These are phyloP conservation scores for Pseudevernia furfuracea DNA, from an alignment of 495 filamentous ascomycete genomes.

Conservation along the genomic window DNA sequence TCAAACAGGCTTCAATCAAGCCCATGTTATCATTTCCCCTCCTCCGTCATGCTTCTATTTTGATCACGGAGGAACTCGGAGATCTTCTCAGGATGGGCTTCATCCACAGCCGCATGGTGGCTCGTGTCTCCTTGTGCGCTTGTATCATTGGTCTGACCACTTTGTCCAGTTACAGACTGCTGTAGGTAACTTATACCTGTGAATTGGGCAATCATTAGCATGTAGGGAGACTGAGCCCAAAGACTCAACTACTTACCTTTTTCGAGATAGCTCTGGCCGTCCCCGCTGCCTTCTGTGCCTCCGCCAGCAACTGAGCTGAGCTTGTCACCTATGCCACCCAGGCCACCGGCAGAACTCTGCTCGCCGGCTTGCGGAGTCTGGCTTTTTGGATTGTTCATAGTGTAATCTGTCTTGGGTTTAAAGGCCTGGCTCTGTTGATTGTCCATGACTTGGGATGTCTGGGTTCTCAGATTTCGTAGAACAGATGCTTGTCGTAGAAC, in stretches of 20 bases:
- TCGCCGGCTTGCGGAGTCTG: neutral
- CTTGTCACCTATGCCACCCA: constrained; percentile 18
- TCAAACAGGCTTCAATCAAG: neutral
- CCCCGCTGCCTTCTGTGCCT: constrained; percentile 11
- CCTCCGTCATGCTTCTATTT: constrained; percentile 4
- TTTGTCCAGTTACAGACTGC: constrained; percentile 11
- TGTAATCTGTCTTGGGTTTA: constrained; percentile 1
- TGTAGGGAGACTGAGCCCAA: neutral
- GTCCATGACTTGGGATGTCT: neutral
- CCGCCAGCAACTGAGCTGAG: constrained; percentile 20
- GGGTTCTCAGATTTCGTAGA: neutral
- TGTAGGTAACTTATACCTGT: constrained; percentile 13
- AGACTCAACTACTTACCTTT: constrained; percentile 14
- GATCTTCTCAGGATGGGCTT: constrained; percentile 16
- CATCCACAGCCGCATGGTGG: constrained; percentile 15
- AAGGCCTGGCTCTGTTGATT: neutral
- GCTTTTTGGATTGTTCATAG: neutral
- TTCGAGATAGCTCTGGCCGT: constrained; percentile 10
- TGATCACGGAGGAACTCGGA: constrained; percentile 18
- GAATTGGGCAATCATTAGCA: neutral
- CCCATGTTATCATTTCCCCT: neutral
- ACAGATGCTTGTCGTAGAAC: neutral
- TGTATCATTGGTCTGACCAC: neutral
- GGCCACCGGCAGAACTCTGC: constrained; percentile 12
- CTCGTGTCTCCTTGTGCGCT: constrained; percentile 1